A percentile compares a stretch with the other conserved stretches of the same genome.
Evolutionary conservation across 2,329 filamentous ascomycete genomes (phyloP).

Genomic region (Talaromyces sp.): DNA sequence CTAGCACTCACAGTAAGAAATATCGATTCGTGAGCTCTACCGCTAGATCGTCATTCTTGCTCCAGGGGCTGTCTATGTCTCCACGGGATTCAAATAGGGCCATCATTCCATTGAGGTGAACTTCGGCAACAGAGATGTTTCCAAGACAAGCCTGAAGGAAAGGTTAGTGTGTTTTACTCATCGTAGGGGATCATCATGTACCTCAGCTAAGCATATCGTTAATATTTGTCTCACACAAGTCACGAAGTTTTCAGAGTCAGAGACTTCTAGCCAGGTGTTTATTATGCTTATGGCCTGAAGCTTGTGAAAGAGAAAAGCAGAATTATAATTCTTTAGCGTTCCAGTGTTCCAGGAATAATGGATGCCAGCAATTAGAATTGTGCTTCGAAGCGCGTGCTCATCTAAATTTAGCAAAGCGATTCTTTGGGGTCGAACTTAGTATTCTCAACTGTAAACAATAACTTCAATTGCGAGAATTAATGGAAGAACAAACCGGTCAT

Average conservation of each 20-base stretch:
- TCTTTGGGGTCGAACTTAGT: neutral
- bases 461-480: neutral
- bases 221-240: neutral
- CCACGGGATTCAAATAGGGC: neutral
- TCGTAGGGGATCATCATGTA: neutral
- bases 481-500: neutral
- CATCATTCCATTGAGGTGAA: neutral
- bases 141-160: neutral
- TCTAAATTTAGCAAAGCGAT: neutral
- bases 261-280: neutral
- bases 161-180: neutral
- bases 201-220: slow-evolving; percentile 2
- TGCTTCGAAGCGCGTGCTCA: slow-evolving; percentile 1
- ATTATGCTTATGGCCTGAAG: neutral
- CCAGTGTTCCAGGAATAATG: slow-evolving; percentile 1
- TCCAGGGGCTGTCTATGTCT: neutral
- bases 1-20: neutral
- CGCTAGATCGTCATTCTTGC: neutral
- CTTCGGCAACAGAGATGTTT: neutral
- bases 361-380: neutral
- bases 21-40: neutral
- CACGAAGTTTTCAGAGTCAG: neutral
- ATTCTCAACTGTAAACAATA: too few relatives aligned
- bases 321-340: neutral
- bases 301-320: slow-evolving; percentile 1